These are phyloP conservation scores for Phytomonas sp. DNA, from an alignment of 208 protist genomes.

Conservation along the genomic window DNA sequence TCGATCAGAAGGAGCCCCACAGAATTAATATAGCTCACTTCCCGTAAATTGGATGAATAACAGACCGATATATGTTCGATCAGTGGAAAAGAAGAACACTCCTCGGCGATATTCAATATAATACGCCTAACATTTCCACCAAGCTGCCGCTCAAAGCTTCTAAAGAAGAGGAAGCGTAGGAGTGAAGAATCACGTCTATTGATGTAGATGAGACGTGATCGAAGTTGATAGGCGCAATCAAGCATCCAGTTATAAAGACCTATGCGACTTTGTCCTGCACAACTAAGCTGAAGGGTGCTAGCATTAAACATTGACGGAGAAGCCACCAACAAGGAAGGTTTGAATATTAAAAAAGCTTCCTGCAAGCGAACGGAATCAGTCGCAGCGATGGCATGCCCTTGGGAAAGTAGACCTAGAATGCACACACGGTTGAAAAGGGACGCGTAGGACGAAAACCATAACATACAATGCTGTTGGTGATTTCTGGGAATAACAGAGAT, in stretches of 20 bases:
- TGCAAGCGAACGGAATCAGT: conserved; percentile 36
- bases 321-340: conserved; percentile 66
- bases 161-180: conserved; percentile 77
- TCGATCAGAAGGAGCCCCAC: conserved; percentile 73
- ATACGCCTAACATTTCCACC: conserved; percentile 67
- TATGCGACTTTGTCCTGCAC: conserved; percentile 47
- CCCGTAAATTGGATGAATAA: conserved; percentile 65
- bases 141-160: conserved; percentile 47
- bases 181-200: conserved; percentile 53
- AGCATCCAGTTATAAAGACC: conserved; percentile 65
- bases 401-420: conserved; percentile 53
- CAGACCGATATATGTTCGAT: conserved; percentile 77
- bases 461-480: conserved; percentile 46
- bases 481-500: conserved; percentile 52
- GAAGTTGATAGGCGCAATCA: conserved; percentile 51
- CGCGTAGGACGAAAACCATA: conserved; percentile 73
- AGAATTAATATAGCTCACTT: conserved; percentile 70
- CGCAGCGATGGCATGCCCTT: conserved; percentile 60
- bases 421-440: conserved; percentile 67
- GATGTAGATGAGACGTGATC: conserved; percentile 73
- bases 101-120: conserved; percentile 56
- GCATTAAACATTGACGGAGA: conserved; percentile 62
- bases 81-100: conserved; percentile 58
- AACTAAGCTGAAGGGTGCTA: conserved; percentile 52
- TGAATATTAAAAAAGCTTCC: conserved; percentile 44